Base-by-base conservation (phyloP, 805 yeast species). In the Hanseniaspora thailandica region DNA sequence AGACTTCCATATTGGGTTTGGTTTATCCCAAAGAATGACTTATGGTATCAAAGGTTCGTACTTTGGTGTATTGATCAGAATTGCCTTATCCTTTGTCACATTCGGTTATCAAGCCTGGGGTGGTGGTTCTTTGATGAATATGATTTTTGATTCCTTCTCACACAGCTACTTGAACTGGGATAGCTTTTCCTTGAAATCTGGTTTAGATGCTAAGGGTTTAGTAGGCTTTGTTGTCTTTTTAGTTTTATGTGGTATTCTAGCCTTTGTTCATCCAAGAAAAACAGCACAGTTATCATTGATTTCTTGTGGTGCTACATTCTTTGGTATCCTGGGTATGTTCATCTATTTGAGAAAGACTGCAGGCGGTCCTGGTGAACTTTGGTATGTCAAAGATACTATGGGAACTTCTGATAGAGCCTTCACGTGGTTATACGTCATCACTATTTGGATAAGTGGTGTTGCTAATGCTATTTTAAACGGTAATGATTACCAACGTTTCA, bases 401-500 rank as follows among this genome's bases (percentile, higher is more conserved):
- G 55, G 67, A 8, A 60, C 65, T 28, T 65, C 67, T 13, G 69
- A 66, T 19, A 46, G 35, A 40, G 45, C 39, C 5, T 35, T 46
- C 9, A 52, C 55, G 2, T 71, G 74, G 73, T 49, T 71, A 5
- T 68, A 68, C 53, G 71, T 68, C 19, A 69, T 70, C 56, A 61
- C 69, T 13, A 63, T 66, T 23, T 70, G 74, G 72, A 70, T 68
- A 48, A 69, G 73, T 28, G 67, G 72, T 25, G 57, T 71, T 15
- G 63, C 71, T 15, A 63, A 71, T 4, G 72, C 67, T 54, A 66
- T 70, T 44, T 63, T 71, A 17, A 71, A 71, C 54, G 71, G 68
- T 55, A 62, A 71, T 26, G 75, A 71, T 57, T 71, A 63, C 55
- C 65, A 74, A 5, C 61, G 76, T 58, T 72, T 72, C 57, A 65